Conservation (phyloP, 495 filamentous ascomycete species). For the Poronia punctata region DNA sequence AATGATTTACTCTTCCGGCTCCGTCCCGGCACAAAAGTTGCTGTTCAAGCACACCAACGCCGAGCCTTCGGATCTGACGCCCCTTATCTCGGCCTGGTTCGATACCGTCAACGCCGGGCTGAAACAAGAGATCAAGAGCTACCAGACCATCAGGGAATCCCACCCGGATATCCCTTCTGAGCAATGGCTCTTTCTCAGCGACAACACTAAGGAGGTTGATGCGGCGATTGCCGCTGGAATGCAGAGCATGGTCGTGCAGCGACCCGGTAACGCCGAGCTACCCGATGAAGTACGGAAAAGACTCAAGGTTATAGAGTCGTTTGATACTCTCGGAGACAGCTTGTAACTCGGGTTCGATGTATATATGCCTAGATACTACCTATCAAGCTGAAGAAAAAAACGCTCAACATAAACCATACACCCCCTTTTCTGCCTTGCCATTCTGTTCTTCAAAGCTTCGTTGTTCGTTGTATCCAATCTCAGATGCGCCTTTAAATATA, state of each 20-base stretch:
- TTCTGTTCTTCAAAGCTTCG: too few relatives aligned
- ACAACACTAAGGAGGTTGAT: constrained; percentile 62
- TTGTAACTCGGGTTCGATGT: too few relatives aligned
- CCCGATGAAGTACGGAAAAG: constrained; percentile 33
- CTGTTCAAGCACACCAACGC: constrained; percentile 60
- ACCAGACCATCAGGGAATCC: constrained; percentile 47
- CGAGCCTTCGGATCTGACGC: constrained; percentile 47
- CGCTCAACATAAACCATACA: too few relatives aligned
- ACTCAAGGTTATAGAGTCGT: constrained; percentile 40
- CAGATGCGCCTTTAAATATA: too few relatives aligned
- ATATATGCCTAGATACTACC: too few relatives aligned
- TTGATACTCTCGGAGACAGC: constrained; percentile 29
- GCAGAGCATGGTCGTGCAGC: constrained; percentile 51
- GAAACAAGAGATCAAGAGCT: constrained; percentile 55
- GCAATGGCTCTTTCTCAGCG: constrained; percentile 62
- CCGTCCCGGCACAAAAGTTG: constrained; percentile 63
- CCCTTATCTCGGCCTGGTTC: constrained; percentile 52
- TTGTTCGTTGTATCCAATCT: too few relatives aligned
- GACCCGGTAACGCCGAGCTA: constrained; percentile 57
- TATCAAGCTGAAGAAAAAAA: too few relatives aligned
- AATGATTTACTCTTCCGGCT: constrained; percentile 66
- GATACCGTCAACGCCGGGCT: constrained; percentile 69
- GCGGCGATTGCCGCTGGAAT: constrained; percentile 59
- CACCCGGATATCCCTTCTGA: constrained; percentile 30
- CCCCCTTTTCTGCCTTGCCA: too few relatives aligned